These are phyloP conservation scores for Earliella scabrosa DNA, from an alignment of 1,284 basidiomycete genomes.

Conservation along the genomic window DNA sequence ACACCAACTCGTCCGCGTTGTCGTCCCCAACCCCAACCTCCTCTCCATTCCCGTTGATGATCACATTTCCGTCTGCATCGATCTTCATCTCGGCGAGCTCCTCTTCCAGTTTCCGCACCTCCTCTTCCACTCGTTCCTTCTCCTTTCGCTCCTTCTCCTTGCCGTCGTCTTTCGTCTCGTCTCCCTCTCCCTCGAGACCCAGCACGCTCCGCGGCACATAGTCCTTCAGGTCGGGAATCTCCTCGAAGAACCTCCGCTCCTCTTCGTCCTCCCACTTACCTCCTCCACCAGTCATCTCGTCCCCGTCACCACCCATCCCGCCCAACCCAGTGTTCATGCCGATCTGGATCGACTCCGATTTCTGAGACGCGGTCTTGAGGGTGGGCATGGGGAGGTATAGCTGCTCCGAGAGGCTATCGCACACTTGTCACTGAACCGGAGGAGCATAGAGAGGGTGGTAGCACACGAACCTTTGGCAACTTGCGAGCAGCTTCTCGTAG, in stretches of 20 bases:
- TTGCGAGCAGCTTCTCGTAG: constrained; percentile 89
- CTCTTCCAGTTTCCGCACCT: constrained; percentile 72
- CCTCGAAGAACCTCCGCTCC: constrained; percentile 93
- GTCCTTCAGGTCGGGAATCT: constrained; percentile 89
- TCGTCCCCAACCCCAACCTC: constrained; percentile 13
- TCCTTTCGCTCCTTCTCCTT: constrained; percentile 51
- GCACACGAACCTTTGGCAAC: constrained; percentile 76
- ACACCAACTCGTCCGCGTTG: constrained; percentile 56
- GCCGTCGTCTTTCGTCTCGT: constrained; percentile 37
- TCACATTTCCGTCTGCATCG: constrained; percentile 32
- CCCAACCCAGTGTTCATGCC: constrained; percentile 53
- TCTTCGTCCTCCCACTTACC: constrained; percentile 99
- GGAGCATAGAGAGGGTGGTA: background rate
- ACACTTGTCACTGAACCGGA: background rate
- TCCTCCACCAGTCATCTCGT: constrained; percentile 73
- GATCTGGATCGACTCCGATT: constrained; percentile 79
- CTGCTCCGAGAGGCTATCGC: constrained; percentile 83
- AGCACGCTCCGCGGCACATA: constrained; percentile 89
- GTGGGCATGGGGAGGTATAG: constrained; percentile 82
- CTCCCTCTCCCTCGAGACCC: constrained; percentile 72
- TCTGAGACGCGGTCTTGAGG: constrained; percentile 81
- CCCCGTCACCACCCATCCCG: constrained; percentile 49
- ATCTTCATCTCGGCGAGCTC: constrained; percentile 58
- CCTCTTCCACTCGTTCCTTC: constrained; percentile 57
- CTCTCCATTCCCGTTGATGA: constrained; percentile 10